Evolutionary conservation across 164 flowering plant genomes (phyloP).

Genomic region (Pachysandra terminalis): DNA sequence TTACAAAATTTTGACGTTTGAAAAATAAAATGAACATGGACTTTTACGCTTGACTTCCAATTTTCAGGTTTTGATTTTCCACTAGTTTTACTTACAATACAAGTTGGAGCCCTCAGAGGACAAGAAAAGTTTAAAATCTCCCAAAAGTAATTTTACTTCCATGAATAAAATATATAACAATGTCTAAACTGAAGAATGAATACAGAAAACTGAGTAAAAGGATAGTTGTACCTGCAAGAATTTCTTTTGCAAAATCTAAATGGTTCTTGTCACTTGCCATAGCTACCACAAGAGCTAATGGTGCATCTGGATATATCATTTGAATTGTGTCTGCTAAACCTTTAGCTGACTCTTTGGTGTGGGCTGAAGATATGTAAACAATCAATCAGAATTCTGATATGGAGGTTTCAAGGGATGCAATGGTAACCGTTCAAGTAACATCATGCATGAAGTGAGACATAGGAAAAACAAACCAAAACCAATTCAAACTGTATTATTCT

Average conservation of each 20-base stretch:
- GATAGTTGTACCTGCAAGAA: conserved; percentile 52
- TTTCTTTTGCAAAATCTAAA: conserved; percentile 68
- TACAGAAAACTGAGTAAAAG: background rate
- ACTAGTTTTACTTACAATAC: too few species aligned
- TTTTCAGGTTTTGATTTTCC: too few species aligned
- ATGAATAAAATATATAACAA: too few species aligned
- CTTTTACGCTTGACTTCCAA: too few species aligned
- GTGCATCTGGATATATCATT: conserved; percentile 46
- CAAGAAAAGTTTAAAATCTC: background rate
- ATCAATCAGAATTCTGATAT: conserved; percentile 1
- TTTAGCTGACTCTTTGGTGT: conserved; percentile 87
- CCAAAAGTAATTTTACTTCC: background rate
- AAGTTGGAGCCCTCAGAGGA: background rate
- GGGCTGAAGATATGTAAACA: conserved; percentile 40
- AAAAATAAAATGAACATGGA: too few species aligned
- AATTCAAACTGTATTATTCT: too few species aligned
- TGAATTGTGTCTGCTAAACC: conserved; percentile 51
- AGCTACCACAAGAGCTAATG: conserved; percentile 74
- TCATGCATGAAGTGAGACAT: conserved; percentile 17
- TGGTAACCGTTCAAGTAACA: conserved; percentile 3
- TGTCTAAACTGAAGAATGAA: too few species aligned
- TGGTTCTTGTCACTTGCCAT: conserved; percentile 51
- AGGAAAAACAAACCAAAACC: background rate
- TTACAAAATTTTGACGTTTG: too few species aligned
- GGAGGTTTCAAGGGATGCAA: background rate